Percentiles rank a stretch among this genome's conserved stretches.
Conservation (phyloP, 805 yeast species). For the Candida michaelii region DNA sequence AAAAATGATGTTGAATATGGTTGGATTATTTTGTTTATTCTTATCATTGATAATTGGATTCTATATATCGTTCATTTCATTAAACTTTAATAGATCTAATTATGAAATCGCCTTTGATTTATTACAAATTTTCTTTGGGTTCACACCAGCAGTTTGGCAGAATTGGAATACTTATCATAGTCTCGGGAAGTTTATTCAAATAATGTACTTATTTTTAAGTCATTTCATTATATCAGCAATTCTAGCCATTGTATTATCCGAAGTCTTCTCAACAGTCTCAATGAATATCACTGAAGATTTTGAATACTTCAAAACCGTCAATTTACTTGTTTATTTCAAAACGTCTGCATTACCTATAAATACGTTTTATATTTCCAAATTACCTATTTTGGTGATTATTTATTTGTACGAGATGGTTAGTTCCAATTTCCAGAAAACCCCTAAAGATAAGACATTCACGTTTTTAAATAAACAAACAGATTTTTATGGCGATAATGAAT, state of each 20-base stretch:
- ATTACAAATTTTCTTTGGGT: slow-evolving; percentile 54
- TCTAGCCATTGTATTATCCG: slow-evolving; percentile 52
- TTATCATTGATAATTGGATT: slow-evolving; percentile 53
- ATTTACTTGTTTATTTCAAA: slow-evolving; percentile 37
- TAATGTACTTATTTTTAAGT: slow-evolving; percentile 52
- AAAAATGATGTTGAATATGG: slow-evolving; percentile 50
- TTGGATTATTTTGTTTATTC: slow-evolving; percentile 49
- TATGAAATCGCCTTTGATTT: slow-evolving; percentile 50
- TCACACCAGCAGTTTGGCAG: slow-evolving; percentile 61
- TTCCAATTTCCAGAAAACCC: slow-evolving; percentile 16
- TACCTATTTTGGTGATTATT: slow-evolving; percentile 35
- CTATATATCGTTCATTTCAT: slow-evolving; percentile 52
- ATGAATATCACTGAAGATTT: slow-evolving; percentile 38
- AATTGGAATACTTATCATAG: slow-evolving; percentile 50
- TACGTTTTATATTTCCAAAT: slow-evolving; percentile 27
- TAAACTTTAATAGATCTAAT: slow-evolving; percentile 43
- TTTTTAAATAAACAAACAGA: slow-evolving; percentile 31
- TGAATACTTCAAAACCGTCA: slow-evolving; percentile 40
- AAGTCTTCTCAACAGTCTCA: slow-evolving; percentile 36
- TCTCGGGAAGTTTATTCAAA: slow-evolving; percentile 47
- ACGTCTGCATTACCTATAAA: slow-evolving; percentile 20
- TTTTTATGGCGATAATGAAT: slow-evolving; percentile 30
- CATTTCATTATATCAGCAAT: slow-evolving; percentile 57
- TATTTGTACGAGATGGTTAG: slow-evolving; percentile 32
- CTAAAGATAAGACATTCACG: slow-evolving; percentile 30